Conservation (phyloP, 495 filamentous ascomycete species). For the Penicillium nucicola region DNA sequence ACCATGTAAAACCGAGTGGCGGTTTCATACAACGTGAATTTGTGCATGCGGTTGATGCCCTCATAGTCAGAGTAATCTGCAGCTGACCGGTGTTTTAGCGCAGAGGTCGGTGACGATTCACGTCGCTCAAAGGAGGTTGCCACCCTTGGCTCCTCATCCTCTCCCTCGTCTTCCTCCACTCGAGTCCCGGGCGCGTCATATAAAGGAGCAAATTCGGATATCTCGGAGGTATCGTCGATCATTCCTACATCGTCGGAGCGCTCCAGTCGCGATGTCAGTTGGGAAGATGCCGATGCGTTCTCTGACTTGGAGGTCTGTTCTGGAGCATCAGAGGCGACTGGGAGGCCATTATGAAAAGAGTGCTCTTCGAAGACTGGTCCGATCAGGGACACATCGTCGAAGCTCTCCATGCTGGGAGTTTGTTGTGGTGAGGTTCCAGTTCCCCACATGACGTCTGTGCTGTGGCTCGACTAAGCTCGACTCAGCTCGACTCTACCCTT, state of each 20-base stretch:
- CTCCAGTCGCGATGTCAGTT: constrained; percentile 5
- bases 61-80: constrained; percentile 64
- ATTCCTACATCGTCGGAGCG: constrained; percentile 3
- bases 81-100: constrained; percentile 44
- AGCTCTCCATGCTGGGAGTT: constrained; percentile 30
- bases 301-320: constrained; percentile 10
- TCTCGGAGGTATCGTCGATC: constrained; percentile 12
- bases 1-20: constrained; percentile 90
- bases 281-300: constrained; percentile 8
- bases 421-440: constrained; percentile 1
- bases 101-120: constrained; percentile 33
- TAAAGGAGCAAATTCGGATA: constrained; percentile 20
- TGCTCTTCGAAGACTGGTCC: constrained; percentile 19
- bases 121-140: constrained; percentile 46
- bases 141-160: constrained; percentile 41
- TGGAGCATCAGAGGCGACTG: constrained; percentile 5
- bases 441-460: constrained; percentile 8
- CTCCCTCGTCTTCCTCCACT: constrained; percentile 29
- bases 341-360: constrained; percentile 13
- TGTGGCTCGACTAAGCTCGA: background rate
- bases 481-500: too few species aligned
- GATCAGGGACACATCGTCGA: constrained; percentile 32
- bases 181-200: constrained; percentile 24
- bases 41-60: constrained; percentile 83
- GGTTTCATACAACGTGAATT: constrained; percentile 93